Percentiles rank a stretch among this genome's conserved stretches.
phyloP scores from a whole-genome alignment of 2,329 filamentous ascomycete species.

The Diaporthe destruens region DNA sequence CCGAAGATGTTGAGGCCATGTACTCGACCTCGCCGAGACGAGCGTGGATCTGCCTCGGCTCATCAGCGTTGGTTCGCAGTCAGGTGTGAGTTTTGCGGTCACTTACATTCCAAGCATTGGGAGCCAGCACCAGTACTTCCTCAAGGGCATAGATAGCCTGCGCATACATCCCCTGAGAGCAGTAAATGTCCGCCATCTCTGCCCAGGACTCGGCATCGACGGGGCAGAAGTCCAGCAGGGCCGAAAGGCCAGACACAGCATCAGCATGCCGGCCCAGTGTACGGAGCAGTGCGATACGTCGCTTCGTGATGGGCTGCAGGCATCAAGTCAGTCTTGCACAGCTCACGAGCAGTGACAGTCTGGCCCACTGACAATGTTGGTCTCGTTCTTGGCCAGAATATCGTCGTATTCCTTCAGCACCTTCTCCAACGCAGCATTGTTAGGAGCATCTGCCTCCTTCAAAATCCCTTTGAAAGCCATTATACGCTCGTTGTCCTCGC shows the following conservation, averaged over 20 bases:
- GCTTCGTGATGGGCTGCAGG: constrained; percentile 82
- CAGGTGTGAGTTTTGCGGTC: neutral
- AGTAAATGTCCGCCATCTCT: constrained; percentile 89
- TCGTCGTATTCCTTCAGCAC: constrained; percentile 84
- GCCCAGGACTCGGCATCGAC: constrained; percentile 95
- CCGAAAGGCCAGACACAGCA: constrained; percentile 79
- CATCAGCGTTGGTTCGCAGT: constrained; percentile 45
- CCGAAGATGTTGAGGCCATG: constrained; percentile 68
- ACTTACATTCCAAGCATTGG: constrained; percentile 95
- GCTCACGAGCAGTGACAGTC: neutral
- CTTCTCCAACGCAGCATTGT: constrained; percentile 72
- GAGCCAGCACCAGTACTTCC: constrained; percentile 86
- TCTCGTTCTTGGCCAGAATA: constrained; percentile 78
- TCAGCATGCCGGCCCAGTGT: constrained; percentile 78
- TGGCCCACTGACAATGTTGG: constrained; percentile 78
- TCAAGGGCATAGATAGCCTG: constrained; percentile 92
- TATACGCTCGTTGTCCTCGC: constrained; percentile 84
- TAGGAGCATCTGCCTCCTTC: constrained; percentile 83
- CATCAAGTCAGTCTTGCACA: constrained; percentile 48
- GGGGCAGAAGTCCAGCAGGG: constrained; percentile 84
- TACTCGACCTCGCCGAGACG: constrained; percentile 86
- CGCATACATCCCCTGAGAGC: constrained; percentile 79
- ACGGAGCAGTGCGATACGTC: constrained; percentile 82
- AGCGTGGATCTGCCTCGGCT: constrained; percentile 77
- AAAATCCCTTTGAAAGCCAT: constrained; percentile 86